Evolutionary conservation across 768 basidiomycete species (phyloP), one percentile per base, ranked within the genome.

Genomic region (Lactarius deliciosus): DNA sequence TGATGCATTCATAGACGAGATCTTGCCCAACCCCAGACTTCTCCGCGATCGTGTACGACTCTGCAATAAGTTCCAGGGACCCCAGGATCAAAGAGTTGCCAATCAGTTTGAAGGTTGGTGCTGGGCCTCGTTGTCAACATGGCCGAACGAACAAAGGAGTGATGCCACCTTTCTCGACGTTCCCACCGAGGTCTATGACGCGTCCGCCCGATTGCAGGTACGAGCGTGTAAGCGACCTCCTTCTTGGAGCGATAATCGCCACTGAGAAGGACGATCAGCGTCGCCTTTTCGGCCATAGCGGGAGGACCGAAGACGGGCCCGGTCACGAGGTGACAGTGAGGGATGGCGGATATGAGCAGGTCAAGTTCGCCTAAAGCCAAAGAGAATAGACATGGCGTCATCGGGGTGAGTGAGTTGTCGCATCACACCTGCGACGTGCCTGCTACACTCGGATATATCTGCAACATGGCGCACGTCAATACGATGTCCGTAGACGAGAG

Each of bases 231-330:
- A 1, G 87, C 86, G 9, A 89, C 83, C 73, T 90, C 85, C 73
- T 92, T 90, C 81, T 94, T 96, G 53, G 89, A 87, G 67, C 88
- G 86, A 71, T 85, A 83, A 73, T 94, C 89, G 5, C 94, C 94
- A 10, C 87, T 86, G 83, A 96, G 88, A 55, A 87, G 82, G 53
- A 93, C 79, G 43, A 95, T 71, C 25, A 96, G 83, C 60, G 86
- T 81, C 0, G 85, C 86, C 4, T 80, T 80, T 34, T 86, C 85
- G 0, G 93, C 93, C 22, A 80, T 84, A 25, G 79, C 73, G 13
- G 93, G 91, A 6, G 87, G 78, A 6, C 89, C 89, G 68, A 95
- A 90, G 25, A 96, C 88, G 3, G 92, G 94, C 53, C 85, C 86
- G 20, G 87, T 84, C 61, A 96, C 82, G 71, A 93, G 84, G 70